phyloP scores from a whole-genome alignment of 805 yeast genomes.

The Myxozyma sirexii region DNA sequence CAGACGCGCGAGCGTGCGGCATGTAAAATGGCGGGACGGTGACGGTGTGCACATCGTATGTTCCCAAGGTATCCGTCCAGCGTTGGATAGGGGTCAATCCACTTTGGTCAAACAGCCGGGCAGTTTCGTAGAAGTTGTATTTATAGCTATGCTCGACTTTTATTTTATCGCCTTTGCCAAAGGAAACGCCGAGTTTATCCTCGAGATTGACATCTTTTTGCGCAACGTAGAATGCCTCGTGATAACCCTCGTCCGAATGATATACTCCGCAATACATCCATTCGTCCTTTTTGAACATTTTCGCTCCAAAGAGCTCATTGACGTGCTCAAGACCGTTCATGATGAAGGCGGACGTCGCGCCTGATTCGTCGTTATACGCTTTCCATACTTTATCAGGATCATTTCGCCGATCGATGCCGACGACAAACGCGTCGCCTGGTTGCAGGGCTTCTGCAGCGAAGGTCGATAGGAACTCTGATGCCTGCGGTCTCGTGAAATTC shows the following conservation, averaged over 20 bases:
- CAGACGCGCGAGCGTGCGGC: background rate
- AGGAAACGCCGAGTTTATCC: background rate
- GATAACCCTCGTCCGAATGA: constrained; percentile 29
- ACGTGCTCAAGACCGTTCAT: constrained; percentile 32
- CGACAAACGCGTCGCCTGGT: constrained; percentile 26
- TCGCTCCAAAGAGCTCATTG: constrained; percentile 17
- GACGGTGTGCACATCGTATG: constrained; percentile 25
- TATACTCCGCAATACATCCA: constrained; percentile 33
- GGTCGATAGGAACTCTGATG: constrained; percentile 20
- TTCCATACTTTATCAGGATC: constrained; percentile 22
- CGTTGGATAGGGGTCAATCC: constrained; percentile 9
- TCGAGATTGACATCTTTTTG: constrained; percentile 12
- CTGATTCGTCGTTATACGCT: constrained; percentile 35
- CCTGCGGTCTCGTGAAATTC: constrained; percentile 29
- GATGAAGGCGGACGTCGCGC: constrained; percentile 31
- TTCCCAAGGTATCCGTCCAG: constrained; percentile 23
- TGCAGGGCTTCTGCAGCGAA: constrained; percentile 16
- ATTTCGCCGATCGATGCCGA: constrained; percentile 35
- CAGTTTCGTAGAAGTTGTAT: constrained; percentile 22
- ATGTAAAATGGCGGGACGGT: constrained; percentile 19
- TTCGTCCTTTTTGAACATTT: constrained; percentile 19
- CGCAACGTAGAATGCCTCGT: constrained; percentile 33
- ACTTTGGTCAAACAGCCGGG: constrained; percentile 18
- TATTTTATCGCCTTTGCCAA: constrained; percentile 21
- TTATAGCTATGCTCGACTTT: constrained; percentile 34